A percentile compares a stretch with the other conserved stretches of the same genome.
Conservation (phyloP, 225 moss, liverwort and hornwort genomes). For the Pleurozium schreberi region DNA sequence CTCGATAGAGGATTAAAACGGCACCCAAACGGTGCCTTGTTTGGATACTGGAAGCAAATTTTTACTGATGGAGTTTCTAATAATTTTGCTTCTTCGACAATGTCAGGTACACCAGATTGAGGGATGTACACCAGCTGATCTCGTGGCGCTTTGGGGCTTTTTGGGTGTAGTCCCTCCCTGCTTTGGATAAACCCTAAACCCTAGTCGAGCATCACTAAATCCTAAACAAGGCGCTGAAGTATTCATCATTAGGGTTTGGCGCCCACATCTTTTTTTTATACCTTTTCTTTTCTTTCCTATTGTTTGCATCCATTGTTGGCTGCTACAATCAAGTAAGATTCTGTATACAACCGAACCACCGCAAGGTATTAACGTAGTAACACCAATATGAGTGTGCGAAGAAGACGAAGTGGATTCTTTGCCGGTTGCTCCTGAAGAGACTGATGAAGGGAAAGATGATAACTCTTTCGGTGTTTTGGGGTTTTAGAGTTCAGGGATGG, state of each 20-base stretch:
- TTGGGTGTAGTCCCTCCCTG: neutral
- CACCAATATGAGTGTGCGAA: neutral
- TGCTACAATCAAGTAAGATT: neutral
- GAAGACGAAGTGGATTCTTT: neutral
- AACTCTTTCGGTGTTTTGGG: neutral
- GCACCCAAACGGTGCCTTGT: neutral
- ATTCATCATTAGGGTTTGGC: neutral
- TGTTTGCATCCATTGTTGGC: neutral
- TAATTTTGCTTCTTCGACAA: neutral
- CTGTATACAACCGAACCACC: neutral
- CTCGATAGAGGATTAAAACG: neutral
- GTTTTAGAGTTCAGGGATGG: neutral
- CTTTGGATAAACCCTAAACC: neutral
- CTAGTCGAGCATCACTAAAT: neutral
- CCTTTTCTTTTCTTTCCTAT: neutral
- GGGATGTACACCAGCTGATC: neutral
- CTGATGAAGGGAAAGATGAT: neutral
- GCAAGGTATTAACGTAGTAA: neutral
- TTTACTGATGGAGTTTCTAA: neutral
- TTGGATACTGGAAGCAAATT: neutral
- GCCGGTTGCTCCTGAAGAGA: neutral
- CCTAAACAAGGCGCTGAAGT: neutral
- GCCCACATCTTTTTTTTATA: neutral
- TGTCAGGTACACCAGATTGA: neutral
- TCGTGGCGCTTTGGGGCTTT: neutral